phyloP scores from a whole-genome alignment of 225 moss, liverwort and hornwort species.

The Rhytidiadelphus loreus region DNA sequence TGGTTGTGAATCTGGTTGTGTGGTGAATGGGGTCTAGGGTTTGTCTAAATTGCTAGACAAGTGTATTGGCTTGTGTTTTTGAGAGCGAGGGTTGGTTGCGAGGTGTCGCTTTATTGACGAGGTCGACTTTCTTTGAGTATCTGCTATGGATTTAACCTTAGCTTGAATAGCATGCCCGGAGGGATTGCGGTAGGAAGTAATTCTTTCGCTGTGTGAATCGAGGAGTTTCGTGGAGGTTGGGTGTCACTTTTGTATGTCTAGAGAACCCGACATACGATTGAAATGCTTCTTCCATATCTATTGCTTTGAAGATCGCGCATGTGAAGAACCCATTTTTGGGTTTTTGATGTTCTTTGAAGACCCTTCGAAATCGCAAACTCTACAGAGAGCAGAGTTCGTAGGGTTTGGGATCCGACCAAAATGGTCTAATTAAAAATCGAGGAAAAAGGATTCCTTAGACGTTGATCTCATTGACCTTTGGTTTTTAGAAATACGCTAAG shows the following conservation, averaged over 20 bases:
- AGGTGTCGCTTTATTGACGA: not conserved
- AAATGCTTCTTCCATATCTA: not conserved
- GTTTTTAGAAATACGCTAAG: not conserved
- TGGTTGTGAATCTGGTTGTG: not conserved
- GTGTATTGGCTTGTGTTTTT: not conserved
- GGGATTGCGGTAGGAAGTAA: not conserved
- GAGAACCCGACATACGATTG: not conserved
- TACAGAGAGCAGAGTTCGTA: not conserved
- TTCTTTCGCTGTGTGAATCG: not conserved
- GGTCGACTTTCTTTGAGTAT: not conserved
- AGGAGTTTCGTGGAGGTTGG: not conserved
- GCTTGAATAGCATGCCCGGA: not conserved
- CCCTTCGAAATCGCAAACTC: not conserved
- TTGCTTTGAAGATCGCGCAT: not conserved
- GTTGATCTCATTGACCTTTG: not conserved
- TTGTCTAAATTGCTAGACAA: not conserved
- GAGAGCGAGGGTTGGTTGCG: not conserved
- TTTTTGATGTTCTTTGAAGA: not conserved
- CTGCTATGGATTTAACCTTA: not conserved
- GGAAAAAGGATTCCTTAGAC: not conserved
- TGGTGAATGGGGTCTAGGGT: not conserved
- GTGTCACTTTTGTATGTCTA: not conserved
- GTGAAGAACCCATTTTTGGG: not conserved
- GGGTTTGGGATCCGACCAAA: not conserved
- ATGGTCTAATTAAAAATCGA: not conserved